A percentile compares a stretch with the other conserved stretches of the same genome.
phyloP scores from a whole-genome alignment of 371 early-diverging fungal species.

The Syncephalastrum contaminatum region DNA sequence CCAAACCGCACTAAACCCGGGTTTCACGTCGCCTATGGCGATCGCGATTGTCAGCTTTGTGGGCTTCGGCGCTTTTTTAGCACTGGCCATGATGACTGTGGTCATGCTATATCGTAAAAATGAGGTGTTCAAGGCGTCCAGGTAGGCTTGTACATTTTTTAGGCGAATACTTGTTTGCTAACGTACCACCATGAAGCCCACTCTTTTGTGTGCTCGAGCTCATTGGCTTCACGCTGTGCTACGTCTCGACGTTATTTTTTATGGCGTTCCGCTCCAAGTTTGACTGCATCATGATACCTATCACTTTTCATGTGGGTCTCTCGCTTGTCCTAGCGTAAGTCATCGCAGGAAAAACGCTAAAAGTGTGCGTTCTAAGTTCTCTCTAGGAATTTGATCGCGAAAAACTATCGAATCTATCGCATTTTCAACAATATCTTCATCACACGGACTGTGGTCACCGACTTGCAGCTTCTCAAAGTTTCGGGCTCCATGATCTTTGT shows the following conservation, averaged over 20 bases:
- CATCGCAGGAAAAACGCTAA: background rate
- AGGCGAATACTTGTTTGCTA: background rate
- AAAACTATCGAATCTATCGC: constrained; percentile 59
- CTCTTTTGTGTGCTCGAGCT: constrained; percentile 56
- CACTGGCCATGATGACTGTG: constrained; percentile 31
- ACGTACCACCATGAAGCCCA: constrained; percentile 27
- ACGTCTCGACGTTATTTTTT: constrained; percentile 39
- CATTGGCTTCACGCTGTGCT: constrained; percentile 40
- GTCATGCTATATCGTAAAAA: constrained; percentile 43
- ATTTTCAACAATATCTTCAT: constrained; percentile 65
- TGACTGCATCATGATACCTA: constrained; percentile 42
- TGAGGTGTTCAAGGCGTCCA: constrained; percentile 55
- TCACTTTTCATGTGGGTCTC: constrained; percentile 44
- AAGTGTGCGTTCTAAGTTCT: too few relatives aligned
- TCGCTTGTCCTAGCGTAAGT: constrained; percentile 44
- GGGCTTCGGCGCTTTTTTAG: constrained; percentile 37
- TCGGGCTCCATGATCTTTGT: constrained; percentile 50
- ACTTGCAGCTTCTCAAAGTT: constrained; percentile 52
- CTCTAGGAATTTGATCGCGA: constrained; percentile 48
- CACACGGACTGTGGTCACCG: constrained; percentile 53
- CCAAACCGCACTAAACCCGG: constrained; percentile 30
- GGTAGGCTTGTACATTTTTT: constrained; percentile 33
- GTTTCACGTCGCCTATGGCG: constrained; percentile 40
- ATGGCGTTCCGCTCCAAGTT: constrained; percentile 23
- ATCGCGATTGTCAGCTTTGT: constrained; percentile 41